Conservation (phyloP, 495 filamentous ascomycete genomes). For the Podospora australis region DNA sequence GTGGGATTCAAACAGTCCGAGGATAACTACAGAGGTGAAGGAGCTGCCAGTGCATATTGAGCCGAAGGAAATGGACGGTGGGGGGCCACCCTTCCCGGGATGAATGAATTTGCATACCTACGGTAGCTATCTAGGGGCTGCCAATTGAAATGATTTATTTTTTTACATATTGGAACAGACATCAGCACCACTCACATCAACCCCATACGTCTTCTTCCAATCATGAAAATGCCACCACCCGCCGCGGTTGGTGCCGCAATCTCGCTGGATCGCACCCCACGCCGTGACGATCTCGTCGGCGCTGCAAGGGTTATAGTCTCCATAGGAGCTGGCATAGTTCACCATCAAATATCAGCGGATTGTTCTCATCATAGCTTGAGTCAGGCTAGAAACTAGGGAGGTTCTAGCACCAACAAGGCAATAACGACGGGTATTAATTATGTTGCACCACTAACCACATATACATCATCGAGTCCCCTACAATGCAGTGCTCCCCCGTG, state of each 20-base stretch:
- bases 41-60: too few species aligned
- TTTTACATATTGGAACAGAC: not conserved
- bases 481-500: not conserved
- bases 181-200: not conserved
- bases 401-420: not conserved
- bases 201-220: conserved; percentile 5
- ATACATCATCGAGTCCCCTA: not conserved
- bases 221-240: conserved; percentile 1
- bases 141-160: too few species aligned
- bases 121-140: too few species aligned
- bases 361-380: not conserved
- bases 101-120: too few species aligned
- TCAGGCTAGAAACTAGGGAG: not conserved
- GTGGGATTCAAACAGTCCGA: too few species aligned
- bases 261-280: not conserved
- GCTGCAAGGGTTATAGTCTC: not conserved
- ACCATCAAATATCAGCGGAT: not conserved
- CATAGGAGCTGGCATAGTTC: not conserved
- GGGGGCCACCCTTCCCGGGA: too few species aligned
- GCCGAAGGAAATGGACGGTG: too few species aligned
- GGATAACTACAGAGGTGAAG: too few species aligned
- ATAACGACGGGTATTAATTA: not conserved
- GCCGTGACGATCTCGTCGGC: not conserved
- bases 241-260: not conserved
- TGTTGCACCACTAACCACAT: not conserved